phyloP scores from a whole-genome alignment of 2,329 filamentous ascomycete genomes.

The Rutstroemia sp. region DNA sequence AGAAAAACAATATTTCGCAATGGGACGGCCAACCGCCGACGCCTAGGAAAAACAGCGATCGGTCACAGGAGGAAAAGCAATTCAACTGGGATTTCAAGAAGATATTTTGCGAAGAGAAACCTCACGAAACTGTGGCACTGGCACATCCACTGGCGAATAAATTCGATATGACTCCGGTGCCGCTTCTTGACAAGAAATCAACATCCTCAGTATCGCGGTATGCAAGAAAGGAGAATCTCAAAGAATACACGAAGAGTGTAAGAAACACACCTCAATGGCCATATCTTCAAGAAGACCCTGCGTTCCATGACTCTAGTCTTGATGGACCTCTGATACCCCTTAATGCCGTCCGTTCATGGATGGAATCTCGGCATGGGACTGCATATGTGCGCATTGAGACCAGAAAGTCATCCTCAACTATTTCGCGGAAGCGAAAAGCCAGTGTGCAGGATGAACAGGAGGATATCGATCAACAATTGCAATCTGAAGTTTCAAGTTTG shows the following conservation, averaged over 20 bases:
- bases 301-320: constrained; percentile 29
- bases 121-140: constrained; percentile 38
- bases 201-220: constrained; percentile 38
- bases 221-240: constrained; percentile 36
- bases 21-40: constrained; percentile 8
- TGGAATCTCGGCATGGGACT: constrained; percentile 15
- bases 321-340: constrained; percentile 22
- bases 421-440: constrained; percentile 21
- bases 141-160: constrained; percentile 37
- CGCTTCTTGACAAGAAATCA: constrained; percentile 38
- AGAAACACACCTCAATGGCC: constrained; percentile 36
- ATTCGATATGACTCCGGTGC: constrained; percentile 39
- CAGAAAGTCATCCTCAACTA: neutral
- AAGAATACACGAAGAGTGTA: constrained; percentile 37
- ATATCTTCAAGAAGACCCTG: constrained; percentile 36
- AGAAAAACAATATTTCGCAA: constrained; percentile 4
- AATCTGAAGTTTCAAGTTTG: constrained; percentile 7
- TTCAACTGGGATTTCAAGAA: constrained; percentile 35
- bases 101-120: constrained; percentile 33
- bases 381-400: neutral
- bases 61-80: constrained; percentile 26
- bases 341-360: constrained; percentile 20
- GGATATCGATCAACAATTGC: constrained; percentile 13
- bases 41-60: constrained; percentile 10
- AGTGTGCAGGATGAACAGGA: constrained; percentile 13